A percentile compares a stretch with the other conserved stretches of the same genome.
These are phyloP conservation scores for Hemerocallis citrina DNA, from an alignment of 106 monocot genomes.

Conservation along the genomic window DNA sequence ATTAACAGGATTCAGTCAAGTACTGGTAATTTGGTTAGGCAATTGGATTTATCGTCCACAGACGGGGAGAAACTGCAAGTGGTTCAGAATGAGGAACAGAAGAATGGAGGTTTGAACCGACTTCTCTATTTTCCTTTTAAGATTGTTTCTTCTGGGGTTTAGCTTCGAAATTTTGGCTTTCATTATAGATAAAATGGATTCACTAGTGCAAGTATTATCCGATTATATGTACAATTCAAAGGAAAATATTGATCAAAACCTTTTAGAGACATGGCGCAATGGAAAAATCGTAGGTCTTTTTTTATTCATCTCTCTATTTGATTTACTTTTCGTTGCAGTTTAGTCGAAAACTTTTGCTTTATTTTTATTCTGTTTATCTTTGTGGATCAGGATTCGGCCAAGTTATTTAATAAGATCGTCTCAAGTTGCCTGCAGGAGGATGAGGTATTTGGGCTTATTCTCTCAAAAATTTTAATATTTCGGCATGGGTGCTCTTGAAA, in stretches of 20 bases:
- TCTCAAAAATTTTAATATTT: too few species aligned
- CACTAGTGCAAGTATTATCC: conserved; percentile 29
- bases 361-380: background rate
- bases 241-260: conserved; percentile 46
- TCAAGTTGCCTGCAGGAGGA: conserved; percentile 31
- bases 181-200: conserved; percentile 26
- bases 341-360: background rate
- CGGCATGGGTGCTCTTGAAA: background rate
- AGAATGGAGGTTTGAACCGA: conserved; percentile 34
- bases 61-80: conserved; percentile 14
- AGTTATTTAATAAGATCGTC: conserved; percentile 41
- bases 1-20: conserved; percentile 8
- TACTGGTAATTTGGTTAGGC: conserved; percentile 11
- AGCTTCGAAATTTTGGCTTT: background rate
- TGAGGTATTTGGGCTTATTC: conserved; percentile 19
- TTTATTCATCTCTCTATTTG: background rate
- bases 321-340: background rate
- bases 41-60: conserved; percentile 24
- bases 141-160: background rate
- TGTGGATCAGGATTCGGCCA: conserved; percentile 36
- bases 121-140: background rate
- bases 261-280: conserved; percentile 26
- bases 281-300: conserved; percentile 42
- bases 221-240: conserved; percentile 41
- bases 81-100: conserved; percentile 17